Evolutionary conservation across 495 filamentous ascomycete genomes (phyloP), one percentile per base, ranked within the genome.

Genomic region (Talaromyces borbonicus): DNA sequence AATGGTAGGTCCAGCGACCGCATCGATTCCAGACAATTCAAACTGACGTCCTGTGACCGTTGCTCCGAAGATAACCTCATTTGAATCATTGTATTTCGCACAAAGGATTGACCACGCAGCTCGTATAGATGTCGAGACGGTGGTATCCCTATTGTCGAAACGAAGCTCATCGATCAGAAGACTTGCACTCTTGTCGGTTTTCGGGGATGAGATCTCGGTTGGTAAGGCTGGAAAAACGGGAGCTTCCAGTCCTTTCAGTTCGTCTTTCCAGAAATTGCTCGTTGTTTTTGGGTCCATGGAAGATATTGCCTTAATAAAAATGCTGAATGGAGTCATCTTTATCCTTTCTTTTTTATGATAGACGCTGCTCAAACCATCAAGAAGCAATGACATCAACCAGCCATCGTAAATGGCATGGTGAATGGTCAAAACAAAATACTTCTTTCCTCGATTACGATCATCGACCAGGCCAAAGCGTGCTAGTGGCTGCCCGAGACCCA

Each of bases 81-180:
- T 52, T 26, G 49, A 56, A n/a, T 47, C 48, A n/a, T 61, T 60
- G 46, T 63, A 69, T 32, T 52, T 54, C 2, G 63, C 59, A 0
- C 68, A 52, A 0, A 73, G 55, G 0, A 76, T 49, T 1, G 66
- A 69, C 76, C 75, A 79, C 5, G 72, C 72, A 8, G 63, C 71
- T 4, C 72, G 67, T 19, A 78, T 71, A 6, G 71, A 49, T 29
- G 16, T 49, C 4, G 54, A 41, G 3, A 44, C 26, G 9, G 39
- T 43, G 4, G 9, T 23, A 22, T 15, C 25, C 8, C 8, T 43
- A 8, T 14, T 2, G 8, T 24, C 26, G n/a, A 5, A 43, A 8
- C 15, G 8, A 3, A 24, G 22, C 7, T 15, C 20, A 1, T 12
- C 8, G 25, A 43, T 43, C 7, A 14, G 9, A 43, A 23, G 39